Evolutionary conservation across 345 rosid species (phyloP).

Genomic region (Arabis hirsuta): DNA sequence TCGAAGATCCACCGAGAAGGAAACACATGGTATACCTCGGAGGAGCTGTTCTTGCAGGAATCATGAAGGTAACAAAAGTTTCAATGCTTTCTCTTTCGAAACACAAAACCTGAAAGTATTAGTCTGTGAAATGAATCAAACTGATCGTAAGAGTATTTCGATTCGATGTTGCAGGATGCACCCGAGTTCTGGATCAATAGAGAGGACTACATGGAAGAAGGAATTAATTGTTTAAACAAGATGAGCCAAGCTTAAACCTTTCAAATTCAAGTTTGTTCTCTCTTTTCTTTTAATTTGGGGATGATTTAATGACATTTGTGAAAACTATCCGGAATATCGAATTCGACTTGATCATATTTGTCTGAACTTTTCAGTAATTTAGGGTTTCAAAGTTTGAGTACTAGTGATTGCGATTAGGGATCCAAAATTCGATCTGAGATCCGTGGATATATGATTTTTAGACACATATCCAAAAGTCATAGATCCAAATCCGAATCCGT

Average conservation of each 20-base stretch:
- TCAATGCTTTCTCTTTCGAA: constrained; percentile 23
- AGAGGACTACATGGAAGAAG: constrained; percentile 94
- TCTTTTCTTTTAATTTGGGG: not conserved
- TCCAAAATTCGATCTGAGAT: not conserved
- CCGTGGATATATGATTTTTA: too few relatives aligned
- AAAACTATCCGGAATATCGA: not conserved
- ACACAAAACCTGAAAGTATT: not conserved
- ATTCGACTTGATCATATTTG: not conserved
- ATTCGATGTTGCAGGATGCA: constrained; percentile 66
- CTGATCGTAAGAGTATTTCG: not conserved
- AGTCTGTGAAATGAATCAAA: constrained; percentile 3
- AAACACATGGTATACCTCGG: constrained; percentile 99
- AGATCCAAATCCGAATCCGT: too few relatives aligned
- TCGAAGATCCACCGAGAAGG: constrained; percentile 98
- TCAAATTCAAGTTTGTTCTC: constrained; percentile 1
- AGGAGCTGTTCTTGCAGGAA: constrained; percentile 98
- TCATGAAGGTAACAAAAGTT: constrained; percentile 74
- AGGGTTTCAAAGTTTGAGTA: constrained; percentile 1
- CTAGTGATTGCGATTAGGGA: not conserved
- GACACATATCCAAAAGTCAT: too few relatives aligned
- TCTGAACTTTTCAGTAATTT: not conserved
- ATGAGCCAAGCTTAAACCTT: constrained; percentile 56
- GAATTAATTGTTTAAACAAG: constrained; percentile 75
- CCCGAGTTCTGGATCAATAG: constrained; percentile 98
- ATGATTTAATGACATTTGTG: not conserved